phyloP scores from a whole-genome alignment of 208 protist species.

The Acanthamoeba triangularis region DNA sequence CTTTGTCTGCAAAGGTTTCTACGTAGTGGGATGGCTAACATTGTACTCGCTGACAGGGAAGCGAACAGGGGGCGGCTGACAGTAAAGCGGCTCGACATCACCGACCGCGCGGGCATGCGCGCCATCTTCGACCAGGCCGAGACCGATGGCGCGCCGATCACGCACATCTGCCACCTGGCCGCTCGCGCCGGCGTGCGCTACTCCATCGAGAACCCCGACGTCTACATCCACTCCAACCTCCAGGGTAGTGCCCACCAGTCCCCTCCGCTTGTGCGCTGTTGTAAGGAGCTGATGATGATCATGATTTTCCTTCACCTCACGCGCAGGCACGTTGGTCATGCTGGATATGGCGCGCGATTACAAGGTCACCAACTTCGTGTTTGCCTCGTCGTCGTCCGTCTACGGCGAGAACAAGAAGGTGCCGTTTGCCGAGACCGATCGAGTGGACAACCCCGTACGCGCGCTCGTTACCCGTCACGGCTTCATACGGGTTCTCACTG shows the following conservation, averaged over 20 bases:
- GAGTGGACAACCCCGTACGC: constrained; percentile 70
- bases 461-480: no score
- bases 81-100: constrained; percentile 32
- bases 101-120: background rate
- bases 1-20: no score
- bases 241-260: constrained; percentile 35
- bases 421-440: constrained; percentile 72
- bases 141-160: constrained; percentile 21
- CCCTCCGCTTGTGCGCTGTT: no score
- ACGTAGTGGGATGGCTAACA: no score
- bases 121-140: constrained; percentile 32
- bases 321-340: constrained; percentile 76
- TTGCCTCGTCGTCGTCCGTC: constrained; percentile 70
- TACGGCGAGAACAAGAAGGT: constrained; percentile 69
- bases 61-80: background rate
- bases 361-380: constrained; percentile 73
- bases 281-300: no score
- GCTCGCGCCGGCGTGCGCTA: constrained; percentile 71
- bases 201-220: constrained; percentile 74
- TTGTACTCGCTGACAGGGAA: no score
- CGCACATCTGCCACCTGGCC: constrained; percentile 75
- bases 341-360: constrained; percentile 75
- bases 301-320: no score
- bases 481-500: no score
- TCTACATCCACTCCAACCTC: constrained; percentile 76